Percentiles rank a stretch among this genome's conserved stretches.
phyloP scores from a whole-genome alignment of 1,139 yeast species.

The Taphrina communis region DNA sequence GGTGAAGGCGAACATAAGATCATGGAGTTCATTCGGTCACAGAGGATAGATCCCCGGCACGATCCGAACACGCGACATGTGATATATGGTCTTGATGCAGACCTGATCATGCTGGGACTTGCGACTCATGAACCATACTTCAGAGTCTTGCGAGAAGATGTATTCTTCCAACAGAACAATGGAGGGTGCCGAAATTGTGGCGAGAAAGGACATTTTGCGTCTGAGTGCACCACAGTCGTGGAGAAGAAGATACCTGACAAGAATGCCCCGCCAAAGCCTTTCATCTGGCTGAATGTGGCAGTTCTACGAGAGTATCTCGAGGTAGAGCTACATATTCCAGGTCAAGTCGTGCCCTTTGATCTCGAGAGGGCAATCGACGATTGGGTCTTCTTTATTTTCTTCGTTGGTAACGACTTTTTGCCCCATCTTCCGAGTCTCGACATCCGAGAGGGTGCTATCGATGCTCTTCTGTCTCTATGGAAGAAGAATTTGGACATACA shows the following conservation, averaged over 20 bases:
- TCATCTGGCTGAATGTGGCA: constrained; percentile 90
- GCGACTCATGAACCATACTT: constrained; percentile 98
- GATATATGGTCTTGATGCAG: constrained; percentile 97
- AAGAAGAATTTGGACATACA: constrained; percentile 69
- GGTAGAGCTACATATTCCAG: constrained; percentile 75
- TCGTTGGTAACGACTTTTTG: constrained; percentile 96
- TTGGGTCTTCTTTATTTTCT: constrained; percentile 99
- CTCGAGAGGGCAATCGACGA: constrained; percentile 96
- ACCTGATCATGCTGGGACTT: constrained; percentile 92
- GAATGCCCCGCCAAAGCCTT: constrained; percentile 72
- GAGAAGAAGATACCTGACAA: constrained; percentile 58
- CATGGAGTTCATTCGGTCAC: constrained; percentile 88
- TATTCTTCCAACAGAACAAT: constrained; percentile 72
- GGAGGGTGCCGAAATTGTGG: constrained; percentile 50
- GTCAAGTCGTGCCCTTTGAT: constrained; percentile 76
- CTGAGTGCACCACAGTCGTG: constrained; percentile 47
- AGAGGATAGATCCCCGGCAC: constrained; percentile 74
- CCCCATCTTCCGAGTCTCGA: constrained; percentile 96
- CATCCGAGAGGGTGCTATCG: constrained; percentile 93
- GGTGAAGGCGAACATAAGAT: constrained; percentile 84
- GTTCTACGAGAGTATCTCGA: constrained; percentile 86
- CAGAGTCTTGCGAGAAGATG: constrained; percentile 91
- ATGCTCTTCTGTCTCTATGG: constrained; percentile 81
- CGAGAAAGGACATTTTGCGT: constrained; percentile 46
- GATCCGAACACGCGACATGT: constrained; percentile 91